Base-by-base conservation (phyloP, 228 moss, liverwort and hornwort species). In the Sphagnum magellanicum region DNA sequence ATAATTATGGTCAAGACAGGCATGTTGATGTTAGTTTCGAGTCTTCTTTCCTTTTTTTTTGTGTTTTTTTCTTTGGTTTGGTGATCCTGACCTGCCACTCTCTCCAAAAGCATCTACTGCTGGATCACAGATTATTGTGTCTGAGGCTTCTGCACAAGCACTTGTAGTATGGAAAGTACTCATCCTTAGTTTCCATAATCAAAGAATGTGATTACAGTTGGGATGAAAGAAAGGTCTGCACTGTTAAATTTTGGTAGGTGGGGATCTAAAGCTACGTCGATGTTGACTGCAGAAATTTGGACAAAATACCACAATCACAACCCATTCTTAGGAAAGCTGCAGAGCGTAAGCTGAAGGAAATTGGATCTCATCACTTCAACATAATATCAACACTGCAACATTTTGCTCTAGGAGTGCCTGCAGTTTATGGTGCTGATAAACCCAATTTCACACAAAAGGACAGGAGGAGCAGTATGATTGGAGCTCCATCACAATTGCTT, bases 301-400 rank as follows among this genome's bases (percentile, higher is more conserved):
- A 88, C 64, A 88, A 76, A 64, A 63, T 86, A 9, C 69, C 78
- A 48, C 76, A 70, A n/a, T 67, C 83, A 57, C 60, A 71, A 49
- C 14, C 75, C 17, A n/a, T 66, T 50, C 61, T 83, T 76, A 79
- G 77, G 63, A 79, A 75, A 77, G 70, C 70, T 48, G 87, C 72
- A 48, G 88, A 87, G 15, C 87, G 70, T 69, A 88, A 81, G 74
- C 46, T 90, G 71, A 74, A 61, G 32, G 93, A 93, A 74, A 79
- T 77, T 50, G n/a, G 52, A 13, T 75, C 55, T 70, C 87, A 90
- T 46, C 80, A 79, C 46, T 74, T 83, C 59, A 78, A 81, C 50
- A 78, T 84, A 68, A 65, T 75, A 64, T 78, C 78, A 70, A 80
- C 81, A 70, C 70, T 83, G 72, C 76, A 32, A 32, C 32, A 32